Percentiles rank a stretch among this genome's conserved stretches.
These are phyloP conservation scores for Vitis hybrid DNA, from an alignment of 177 flowering plant genomes.

Conservation along the genomic window DNA sequence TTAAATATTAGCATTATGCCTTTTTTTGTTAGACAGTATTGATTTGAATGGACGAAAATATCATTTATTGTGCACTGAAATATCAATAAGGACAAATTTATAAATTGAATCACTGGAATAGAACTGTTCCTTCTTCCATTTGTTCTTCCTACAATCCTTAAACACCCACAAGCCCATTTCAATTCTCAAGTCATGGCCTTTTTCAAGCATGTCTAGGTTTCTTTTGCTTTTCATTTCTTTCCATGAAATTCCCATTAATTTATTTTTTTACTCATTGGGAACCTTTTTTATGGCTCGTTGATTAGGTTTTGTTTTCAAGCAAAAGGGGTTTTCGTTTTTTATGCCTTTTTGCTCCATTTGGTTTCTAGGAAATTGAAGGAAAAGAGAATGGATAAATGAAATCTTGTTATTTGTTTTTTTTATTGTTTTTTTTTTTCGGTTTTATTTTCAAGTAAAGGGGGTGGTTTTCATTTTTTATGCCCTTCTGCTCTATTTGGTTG, in stretches of 20 bases:
- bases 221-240: not conserved
- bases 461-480: too few relatives aligned
- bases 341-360: not conserved
- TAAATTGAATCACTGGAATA: too few relatives aligned
- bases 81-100: too few relatives aligned
- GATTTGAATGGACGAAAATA: fast-evolving
- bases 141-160: too few relatives aligned
- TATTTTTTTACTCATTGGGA: not conserved
- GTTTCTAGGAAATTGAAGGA: not conserved
- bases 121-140: too few relatives aligned
- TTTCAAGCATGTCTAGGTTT: conserved; percentile 85
- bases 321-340: too few relatives aligned
- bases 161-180: too few relatives aligned
- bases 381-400: not conserved
- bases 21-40: too few relatives aligned
- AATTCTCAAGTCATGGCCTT: conserved; percentile 58
- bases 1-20: too few relatives aligned
- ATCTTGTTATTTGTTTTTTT: not conserved
- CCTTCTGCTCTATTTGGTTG: too few relatives aligned
- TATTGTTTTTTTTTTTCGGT: not conserved
- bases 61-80: too few relatives aligned
- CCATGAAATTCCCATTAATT: not conserved
- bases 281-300: not conserved
- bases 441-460: too few relatives aligned
- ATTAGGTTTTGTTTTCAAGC: not conserved